A percentile compares a stretch with the other conserved stretches of the same genome.
Evolutionary conservation across 768 basidiomycete species (phyloP).

Genomic region (Symmetrospora coprosmae): DNA sequence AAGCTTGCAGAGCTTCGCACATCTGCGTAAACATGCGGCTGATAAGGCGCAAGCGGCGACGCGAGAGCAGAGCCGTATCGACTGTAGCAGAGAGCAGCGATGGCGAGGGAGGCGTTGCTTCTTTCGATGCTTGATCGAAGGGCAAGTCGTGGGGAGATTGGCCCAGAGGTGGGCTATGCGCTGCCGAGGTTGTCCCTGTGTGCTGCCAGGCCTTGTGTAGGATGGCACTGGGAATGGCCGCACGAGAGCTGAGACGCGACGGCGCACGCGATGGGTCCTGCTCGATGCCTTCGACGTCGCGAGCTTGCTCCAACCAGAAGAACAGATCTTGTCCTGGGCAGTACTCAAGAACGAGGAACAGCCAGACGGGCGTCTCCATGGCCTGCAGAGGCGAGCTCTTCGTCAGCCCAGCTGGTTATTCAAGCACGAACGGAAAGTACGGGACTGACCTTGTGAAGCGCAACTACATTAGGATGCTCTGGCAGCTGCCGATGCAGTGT

Average conservation of each 20-base stretch:
- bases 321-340: slow-evolving; percentile 95
- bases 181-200: slow-evolving; percentile 9
- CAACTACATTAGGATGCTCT: slow-evolving; percentile 83
- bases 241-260: slow-evolving; percentile 33
- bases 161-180: slow-evolving; percentile 4
- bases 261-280: slow-evolving; percentile 33
- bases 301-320: slow-evolving; percentile 89
- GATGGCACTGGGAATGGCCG: slow-evolving; percentile 13
- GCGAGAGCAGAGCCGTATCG: slow-evolving; percentile 61
- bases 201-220: slow-evolving; percentile 2
- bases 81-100: slow-evolving; percentile 70
- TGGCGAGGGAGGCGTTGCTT: slow-evolving; percentile 72
- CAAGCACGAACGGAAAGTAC: not conserved
- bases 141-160: not conserved
- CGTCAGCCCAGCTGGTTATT: not conserved
- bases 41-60: slow-evolving; percentile 76
- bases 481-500: slow-evolving; percentile 87
- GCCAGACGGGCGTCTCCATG: slow-evolving; percentile 75
- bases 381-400: slow-evolving; percentile 40
- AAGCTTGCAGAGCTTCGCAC: slow-evolving; percentile 92
- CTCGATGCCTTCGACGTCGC: slow-evolving; percentile 23
- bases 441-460: slow-evolving; percentile 53
- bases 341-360: slow-evolving; percentile 84
- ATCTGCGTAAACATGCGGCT: slow-evolving; percentile 97
- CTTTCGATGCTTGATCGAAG: slow-evolving; percentile 3